Base-by-base conservation (phyloP, 2,329 filamentous ascomycete genomes). In the Microsporum audouinii region DNA sequence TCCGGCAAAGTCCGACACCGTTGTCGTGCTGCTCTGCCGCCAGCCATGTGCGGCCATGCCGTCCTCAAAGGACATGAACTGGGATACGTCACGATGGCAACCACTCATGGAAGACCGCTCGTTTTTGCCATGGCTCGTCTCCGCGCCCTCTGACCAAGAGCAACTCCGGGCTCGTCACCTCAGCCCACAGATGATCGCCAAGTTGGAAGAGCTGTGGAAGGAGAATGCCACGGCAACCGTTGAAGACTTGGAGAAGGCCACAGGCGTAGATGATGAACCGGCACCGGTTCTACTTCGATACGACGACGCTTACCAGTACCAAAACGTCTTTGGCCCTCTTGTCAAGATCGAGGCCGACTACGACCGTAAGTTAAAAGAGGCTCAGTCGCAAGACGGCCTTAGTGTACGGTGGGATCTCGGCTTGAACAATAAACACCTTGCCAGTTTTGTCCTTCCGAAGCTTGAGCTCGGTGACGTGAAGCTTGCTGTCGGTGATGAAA, bases 291-390 rank as follows among this genome's bases (percentile, higher is more conserved):
- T 96, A 29, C 80, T 97, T 47, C 89, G 91, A 67, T 99, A 99
- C 71, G 94, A 97, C 62, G 94, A 99, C 73, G 91, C 94, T 0
- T 99, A 91, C 73, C 92, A 99, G 71, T 99, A 99, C 69, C 94
- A 99, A 76, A 99, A 97, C 70, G 94, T 97, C 38, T 99, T 99
- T 72, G 94, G 94, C 0, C 94, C 94, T 0, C 80, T 99, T 12
- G 95, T 99, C 69, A 99, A 97, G 79, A 99, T 99, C 75, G 94
- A 99, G 74, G 95, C 94, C 49, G 94, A 99, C 75, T 99, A 99
- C 71, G 94, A 99, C 75, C 92, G 95, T 75, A 97, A 99, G 76
- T 82, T 99, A 68, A 99, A 99, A 77, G 94, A 99, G 73, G 91
- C 92, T 0, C 94, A 99, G 73, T 96, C 91, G 1, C 94, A 99